These are phyloP conservation scores for Fraxinus anomala DNA, from an alignment of 257 asterid genomes.

Conservation along the genomic window DNA sequence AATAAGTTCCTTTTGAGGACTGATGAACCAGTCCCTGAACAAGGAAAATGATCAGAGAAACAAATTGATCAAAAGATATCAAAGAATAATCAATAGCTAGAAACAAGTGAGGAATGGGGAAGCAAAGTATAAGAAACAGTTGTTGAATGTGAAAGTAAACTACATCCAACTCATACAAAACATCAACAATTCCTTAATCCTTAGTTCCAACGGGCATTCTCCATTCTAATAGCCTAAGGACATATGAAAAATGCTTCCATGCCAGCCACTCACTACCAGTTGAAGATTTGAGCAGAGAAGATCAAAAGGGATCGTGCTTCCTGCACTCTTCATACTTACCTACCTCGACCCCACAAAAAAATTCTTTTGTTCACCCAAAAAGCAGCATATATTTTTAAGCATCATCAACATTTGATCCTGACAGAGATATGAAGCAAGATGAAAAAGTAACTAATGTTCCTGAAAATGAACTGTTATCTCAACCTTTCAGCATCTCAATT, in stretches of 20 bases:
- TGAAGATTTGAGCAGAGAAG: background rate
- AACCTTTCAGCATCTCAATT: no score
- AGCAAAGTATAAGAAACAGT: background rate
- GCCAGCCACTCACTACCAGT: background rate
- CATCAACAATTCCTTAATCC: background rate
- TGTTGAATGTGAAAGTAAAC: background rate
- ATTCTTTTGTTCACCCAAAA: background rate
- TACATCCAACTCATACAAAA: background rate
- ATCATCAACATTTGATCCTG: background rate
- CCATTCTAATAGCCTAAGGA: slow-evolving; percentile 2
- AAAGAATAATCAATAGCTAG: background rate
- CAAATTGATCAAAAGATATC: background rate
- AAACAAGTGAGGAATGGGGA: background rate
- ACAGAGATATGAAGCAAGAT: background rate
- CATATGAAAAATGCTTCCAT: background rate
- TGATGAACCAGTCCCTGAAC: background rate
- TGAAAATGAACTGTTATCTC: no score
- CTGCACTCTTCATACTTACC: background rate
- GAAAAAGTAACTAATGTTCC: no score
- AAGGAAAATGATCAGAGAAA: background rate
- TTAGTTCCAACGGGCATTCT: background rate
- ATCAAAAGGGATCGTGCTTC: background rate
- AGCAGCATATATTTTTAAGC: background rate
- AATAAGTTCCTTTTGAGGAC: background rate
- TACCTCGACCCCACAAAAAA: background rate